Evolutionary conservation across 495 filamentous ascomycete species (phyloP).

Genomic region (Talaromyces ruber): DNA sequence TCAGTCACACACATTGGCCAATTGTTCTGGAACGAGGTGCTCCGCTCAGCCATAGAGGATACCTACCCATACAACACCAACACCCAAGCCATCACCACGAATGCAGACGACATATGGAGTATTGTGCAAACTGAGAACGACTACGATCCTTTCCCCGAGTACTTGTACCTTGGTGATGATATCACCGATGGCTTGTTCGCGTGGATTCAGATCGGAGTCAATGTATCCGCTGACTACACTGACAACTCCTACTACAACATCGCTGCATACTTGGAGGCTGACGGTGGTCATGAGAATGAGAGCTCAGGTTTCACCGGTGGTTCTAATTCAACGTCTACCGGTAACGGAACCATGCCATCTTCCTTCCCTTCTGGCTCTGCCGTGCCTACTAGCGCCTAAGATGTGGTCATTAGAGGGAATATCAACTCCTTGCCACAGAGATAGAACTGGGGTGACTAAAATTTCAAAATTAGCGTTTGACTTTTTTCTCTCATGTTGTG

Average conservation of each 20-base stretch:
- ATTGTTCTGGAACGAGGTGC: conserved; percentile 54
- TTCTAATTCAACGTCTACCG: no score
- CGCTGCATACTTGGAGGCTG: conserved; percentile 23
- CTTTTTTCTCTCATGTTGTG: no score
- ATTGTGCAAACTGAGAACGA: no score
- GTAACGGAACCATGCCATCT: no score
- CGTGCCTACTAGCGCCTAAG: no score
- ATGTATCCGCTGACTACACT: conserved; percentile 37
- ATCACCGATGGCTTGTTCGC: conserved; percentile 44
- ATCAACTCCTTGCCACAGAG: no score
- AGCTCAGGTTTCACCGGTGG: no score
- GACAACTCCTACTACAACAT: conserved; percentile 30
- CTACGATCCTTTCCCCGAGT: no score
- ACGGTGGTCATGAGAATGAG: conserved; percentile 10
- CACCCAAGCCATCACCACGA: conserved; percentile 40
- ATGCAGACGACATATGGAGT: conserved; percentile 13
- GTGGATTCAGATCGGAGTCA: conserved; percentile 52
- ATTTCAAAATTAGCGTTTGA: no score
- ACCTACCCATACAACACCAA: conserved; percentile 48
- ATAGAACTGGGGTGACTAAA: no score
- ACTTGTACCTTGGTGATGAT: conserved; percentile 35
- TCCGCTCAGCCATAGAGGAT: conserved; percentile 46
- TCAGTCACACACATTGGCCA: conserved; percentile 11
- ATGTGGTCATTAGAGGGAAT: no score
- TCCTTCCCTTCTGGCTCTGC: no score